A percentile compares a stretch with the other conserved stretches of the same genome.
These are phyloP conservation scores for Rhypophila decipiens DNA, from an alignment of 495 filamentous ascomycete species.

Conservation along the genomic window DNA sequence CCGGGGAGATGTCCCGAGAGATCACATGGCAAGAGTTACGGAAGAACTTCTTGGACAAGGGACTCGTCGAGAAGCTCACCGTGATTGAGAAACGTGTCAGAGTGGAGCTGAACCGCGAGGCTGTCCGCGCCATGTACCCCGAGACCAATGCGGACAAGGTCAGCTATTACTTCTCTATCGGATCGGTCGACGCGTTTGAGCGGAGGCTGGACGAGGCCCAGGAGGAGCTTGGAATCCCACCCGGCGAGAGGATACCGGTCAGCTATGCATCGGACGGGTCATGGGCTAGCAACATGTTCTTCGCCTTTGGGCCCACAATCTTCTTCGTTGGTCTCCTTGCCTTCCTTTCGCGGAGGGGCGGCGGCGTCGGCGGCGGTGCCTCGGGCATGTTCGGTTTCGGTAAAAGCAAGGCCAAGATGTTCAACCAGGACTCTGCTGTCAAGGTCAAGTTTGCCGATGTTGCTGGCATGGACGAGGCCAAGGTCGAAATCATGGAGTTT, in stretches of 20 bases:
- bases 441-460: conserved; percentile 97
- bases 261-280: conserved; percentile 74
- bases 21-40: conserved; percentile 98
- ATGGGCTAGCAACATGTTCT: conserved; percentile 52
- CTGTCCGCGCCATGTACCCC: conserved; percentile 68
- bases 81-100: conserved; percentile 66
- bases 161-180: conserved; percentile 91
- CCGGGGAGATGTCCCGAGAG: conserved; percentile 40
- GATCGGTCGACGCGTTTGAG: conserved; percentile 90
- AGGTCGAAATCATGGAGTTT: conserved; percentile 98
- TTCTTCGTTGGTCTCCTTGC: conserved; percentile 75
- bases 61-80: conserved; percentile 88
- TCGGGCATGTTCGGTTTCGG: conserved; percentile 90
- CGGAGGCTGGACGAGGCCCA: conserved; percentile 80
- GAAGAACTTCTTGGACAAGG: conserved; percentile 88
- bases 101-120: conserved; percentile 80
- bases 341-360: conserved; percentile 62
- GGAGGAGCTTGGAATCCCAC: conserved; percentile 75
- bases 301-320: conserved; percentile 81
- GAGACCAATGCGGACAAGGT: conserved; percentile 67
- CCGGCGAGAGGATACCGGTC: conserved; percentile 80
- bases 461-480: conserved; percentile 97
- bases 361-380: conserved; percentile 53
- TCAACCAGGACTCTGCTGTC: conserved; percentile 93
- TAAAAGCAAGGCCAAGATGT: conserved; percentile 89